phyloP scores from a whole-genome alignment of 768 basidiomycete species.

The Infundibulicybe gibba region DNA sequence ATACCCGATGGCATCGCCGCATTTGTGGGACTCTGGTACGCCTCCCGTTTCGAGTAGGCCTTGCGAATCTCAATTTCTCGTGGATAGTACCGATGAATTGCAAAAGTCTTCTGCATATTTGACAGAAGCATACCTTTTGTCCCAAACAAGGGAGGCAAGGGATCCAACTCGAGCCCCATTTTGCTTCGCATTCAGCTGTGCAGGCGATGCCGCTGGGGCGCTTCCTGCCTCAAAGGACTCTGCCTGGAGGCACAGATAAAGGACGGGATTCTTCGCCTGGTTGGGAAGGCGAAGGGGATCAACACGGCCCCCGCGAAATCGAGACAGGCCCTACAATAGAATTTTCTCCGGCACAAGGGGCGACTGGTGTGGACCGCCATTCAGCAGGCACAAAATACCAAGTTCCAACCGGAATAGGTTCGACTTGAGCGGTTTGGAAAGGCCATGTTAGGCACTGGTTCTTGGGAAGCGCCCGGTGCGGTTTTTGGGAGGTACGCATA shows the following conservation, averaged over 20 bases:
- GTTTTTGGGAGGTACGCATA: constrained; percentile 46
- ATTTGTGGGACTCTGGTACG: constrained; percentile 66
- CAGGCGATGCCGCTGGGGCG: neutral
- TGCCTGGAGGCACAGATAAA: constrained; percentile 11
- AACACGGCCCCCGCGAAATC: constrained; percentile 8
- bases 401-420: constrained; percentile 36
- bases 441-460: constrained; percentile 70
- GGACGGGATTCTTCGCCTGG: constrained; percentile 66
- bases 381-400: neutral
- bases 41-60: constrained; percentile 1
- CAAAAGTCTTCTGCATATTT: constrained; percentile 75
- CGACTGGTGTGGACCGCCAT: neutral
- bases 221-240: neutral
- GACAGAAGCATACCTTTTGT: constrained; percentile 59
- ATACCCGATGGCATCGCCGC: constrained; percentile 66
- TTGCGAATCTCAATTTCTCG: neutral
- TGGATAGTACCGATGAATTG: constrained; percentile 65
- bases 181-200: constrained; percentile 58
- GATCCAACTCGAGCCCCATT: constrained; percentile 62
- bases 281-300: constrained; percentile 50
- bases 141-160: constrained; percentile 26
- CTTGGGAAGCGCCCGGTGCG: constrained; percentile 66
- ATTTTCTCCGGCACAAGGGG: neutral
- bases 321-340: constrained; percentile 16
- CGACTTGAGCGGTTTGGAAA: constrained; percentile 68